Conservation (phyloP, 2,329 filamentous ascomycete genomes). For the Colletotrichum spaethianum region DNA sequence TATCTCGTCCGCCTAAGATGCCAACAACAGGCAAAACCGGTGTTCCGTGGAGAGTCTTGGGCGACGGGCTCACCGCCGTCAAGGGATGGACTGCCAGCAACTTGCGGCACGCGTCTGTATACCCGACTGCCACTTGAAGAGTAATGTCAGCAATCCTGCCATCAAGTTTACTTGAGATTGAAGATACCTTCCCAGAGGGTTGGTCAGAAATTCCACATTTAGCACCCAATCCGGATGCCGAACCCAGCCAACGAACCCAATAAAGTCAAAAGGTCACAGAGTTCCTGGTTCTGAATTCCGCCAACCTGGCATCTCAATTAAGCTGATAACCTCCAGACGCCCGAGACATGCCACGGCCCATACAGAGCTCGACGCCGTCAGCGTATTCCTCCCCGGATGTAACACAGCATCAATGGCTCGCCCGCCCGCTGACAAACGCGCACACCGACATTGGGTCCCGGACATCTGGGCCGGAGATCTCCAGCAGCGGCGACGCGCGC, state of each 20-base stretch:
- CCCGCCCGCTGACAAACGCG: neutral
- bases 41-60: too few relatives aligned
- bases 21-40: too few relatives aligned
- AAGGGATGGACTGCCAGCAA: neutral
- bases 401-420: neutral
- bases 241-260: too few relatives aligned
- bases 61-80: neutral
- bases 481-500: neutral
- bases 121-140: too few relatives aligned
- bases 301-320: neutral
- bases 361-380: neutral
- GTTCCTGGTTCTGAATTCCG: too few relatives aligned
- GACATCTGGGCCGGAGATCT: constrained; percentile 18
- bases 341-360: neutral
- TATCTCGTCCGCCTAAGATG: neutral
- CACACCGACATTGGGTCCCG: neutral
- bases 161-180: too few relatives aligned
- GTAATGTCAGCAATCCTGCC: too few relatives aligned
- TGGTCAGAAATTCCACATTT: too few relatives aligned
- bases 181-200: too few relatives aligned
- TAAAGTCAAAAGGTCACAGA: too few relatives aligned
- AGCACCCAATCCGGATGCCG: too few relatives aligned
- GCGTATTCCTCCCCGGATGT: neutral
- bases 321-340: neutral
- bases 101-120: too few relatives aligned